Percentiles rank a stretch among this genome's conserved stretches.
phyloP scores from a whole-genome alignment of 2,329 filamentous ascomycete species.

The Ophiocordyceps camponoti-leonardi region DNA sequence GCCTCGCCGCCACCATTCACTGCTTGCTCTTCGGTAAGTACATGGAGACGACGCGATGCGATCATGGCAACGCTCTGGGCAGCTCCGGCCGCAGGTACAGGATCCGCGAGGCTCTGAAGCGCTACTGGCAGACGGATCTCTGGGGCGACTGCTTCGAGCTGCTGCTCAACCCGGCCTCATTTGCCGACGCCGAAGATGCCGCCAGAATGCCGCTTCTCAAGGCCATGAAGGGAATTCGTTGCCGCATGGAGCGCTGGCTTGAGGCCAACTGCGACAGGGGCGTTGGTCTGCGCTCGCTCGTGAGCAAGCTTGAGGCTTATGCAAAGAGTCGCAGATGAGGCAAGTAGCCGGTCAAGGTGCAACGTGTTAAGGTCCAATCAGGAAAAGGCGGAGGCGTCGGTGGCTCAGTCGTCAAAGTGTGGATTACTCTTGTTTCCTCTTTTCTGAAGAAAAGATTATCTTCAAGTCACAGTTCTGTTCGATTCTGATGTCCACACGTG shows the following conservation, averaged over 20 bases:
- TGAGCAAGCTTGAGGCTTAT: constrained; percentile 44
- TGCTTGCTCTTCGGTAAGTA: constrained; percentile 86
- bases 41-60: constrained; percentile 57
- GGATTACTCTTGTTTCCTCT: too few relatives aligned
- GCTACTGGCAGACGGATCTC: constrained; percentile 92
- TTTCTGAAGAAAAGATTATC: too few relatives aligned
- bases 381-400: not conserved
- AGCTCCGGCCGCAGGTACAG: constrained; percentile 51
- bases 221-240: constrained; percentile 50
- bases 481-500: too few relatives aligned
- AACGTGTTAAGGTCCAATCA: not conserved
- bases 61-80: constrained; percentile 33
- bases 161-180: constrained; percentile 62
- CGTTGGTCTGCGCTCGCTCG: constrained; percentile 49
- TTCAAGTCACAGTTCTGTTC: too few relatives aligned
- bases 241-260: constrained; percentile 73
- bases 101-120: constrained; percentile 68
- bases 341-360: not conserved
- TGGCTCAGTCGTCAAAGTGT: too few relatives aligned
- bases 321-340: constrained; percentile 17
- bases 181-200: constrained; percentile 47
- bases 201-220: constrained; percentile 54
- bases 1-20: constrained; percentile 76
- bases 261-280: constrained; percentile 70
- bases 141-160: constrained; percentile 75